A percentile compares a stretch with the other conserved stretches of the same genome.
Evolutionary conservation across 2,329 filamentous ascomycete species (phyloP).

Genomic region (Penicillium vulpinum): DNA sequence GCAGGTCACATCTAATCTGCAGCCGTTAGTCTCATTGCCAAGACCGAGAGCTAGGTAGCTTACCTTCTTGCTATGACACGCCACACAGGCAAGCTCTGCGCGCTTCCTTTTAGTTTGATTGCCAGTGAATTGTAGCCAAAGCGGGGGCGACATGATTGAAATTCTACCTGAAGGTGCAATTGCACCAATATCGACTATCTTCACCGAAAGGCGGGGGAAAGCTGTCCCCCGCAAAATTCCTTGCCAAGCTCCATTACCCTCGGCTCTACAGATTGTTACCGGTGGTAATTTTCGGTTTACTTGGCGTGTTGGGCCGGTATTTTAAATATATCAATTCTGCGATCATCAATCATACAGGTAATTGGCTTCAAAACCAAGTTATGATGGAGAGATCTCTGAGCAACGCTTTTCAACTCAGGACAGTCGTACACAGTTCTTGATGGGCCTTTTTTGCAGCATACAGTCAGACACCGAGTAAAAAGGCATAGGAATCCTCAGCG

Average conservation of each 20-base stretch:
- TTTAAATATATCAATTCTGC: background rate
- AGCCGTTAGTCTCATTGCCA: background rate
- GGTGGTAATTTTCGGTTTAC: background rate
- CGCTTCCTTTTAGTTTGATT: constrained; percentile 14
- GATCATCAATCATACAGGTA: background rate
- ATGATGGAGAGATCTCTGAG: background rate
- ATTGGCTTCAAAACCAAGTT: background rate
- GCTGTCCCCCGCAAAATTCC: background rate
- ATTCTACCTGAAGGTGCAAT: background rate
- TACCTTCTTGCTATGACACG: constrained; percentile 16
- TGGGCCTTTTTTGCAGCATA: no score
- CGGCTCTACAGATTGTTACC: background rate
- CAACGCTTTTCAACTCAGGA: no score
- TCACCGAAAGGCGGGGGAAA: background rate
- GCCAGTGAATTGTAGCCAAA: constrained; percentile 14
- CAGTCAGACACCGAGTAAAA: no score
- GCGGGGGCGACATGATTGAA: constrained; percentile 14
- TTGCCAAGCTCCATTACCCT: background rate
- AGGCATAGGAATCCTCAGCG: no score
- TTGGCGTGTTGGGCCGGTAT: background rate
- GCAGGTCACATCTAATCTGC: constrained; percentile 16
- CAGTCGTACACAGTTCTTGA: no score
- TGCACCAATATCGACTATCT: background rate
- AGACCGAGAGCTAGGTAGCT: background rate
- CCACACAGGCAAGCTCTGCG: constrained; percentile 14